A percentile compares a stretch with the other conserved stretches of the same genome.
These are phyloP conservation scores for Sphagnurus paluster DNA, from an alignment of 1,284 basidiomycete genomes.

Conservation along the genomic window DNA sequence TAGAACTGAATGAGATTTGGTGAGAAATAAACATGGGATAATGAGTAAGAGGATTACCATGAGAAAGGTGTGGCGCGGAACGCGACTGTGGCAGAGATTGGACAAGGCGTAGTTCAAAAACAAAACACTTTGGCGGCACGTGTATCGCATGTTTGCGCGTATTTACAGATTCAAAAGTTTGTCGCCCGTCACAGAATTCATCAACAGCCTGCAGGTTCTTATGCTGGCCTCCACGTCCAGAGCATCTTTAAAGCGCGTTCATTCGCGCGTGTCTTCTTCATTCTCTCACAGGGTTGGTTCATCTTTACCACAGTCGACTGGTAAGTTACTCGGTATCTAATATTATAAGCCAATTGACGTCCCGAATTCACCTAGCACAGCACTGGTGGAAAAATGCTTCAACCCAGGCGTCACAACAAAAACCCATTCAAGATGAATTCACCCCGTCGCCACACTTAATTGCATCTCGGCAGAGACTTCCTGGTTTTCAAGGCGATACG, in stretches of 20 bases:
- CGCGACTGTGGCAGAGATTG: conserved; percentile 27
- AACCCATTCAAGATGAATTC: conserved; percentile 8
- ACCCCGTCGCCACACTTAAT: conserved; percentile 11
- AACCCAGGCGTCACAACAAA: conserved; percentile 1
- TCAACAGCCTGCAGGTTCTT: neutral
- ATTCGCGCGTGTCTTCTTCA: conserved; percentile 7
- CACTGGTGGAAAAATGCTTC: conserved; percentile 10
- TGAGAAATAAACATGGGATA: conserved; percentile 1
- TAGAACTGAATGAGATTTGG: conserved; percentile 63
- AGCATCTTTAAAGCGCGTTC: conserved; percentile 30
- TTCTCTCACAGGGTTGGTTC: neutral
- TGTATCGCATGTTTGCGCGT: conserved; percentile 19
- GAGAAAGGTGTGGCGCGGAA: conserved; percentile 18
- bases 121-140: conserved; percentile 18
- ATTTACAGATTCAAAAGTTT: conserved; percentile 22
- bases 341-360: neutral
- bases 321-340: conserved; percentile 9
- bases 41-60: conserved; percentile 31
- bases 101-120: conserved; percentile 12
- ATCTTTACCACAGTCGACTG: neutral
- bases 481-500: conserved; percentile 26
- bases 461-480: conserved; percentile 23
- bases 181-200: no score
- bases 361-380: conserved; percentile 2
- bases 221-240: conserved; percentile 47